These are phyloP conservation scores for Metschnikowia hibisci DNA, from an alignment of 805 yeast genomes.

Conservation along the genomic window DNA sequence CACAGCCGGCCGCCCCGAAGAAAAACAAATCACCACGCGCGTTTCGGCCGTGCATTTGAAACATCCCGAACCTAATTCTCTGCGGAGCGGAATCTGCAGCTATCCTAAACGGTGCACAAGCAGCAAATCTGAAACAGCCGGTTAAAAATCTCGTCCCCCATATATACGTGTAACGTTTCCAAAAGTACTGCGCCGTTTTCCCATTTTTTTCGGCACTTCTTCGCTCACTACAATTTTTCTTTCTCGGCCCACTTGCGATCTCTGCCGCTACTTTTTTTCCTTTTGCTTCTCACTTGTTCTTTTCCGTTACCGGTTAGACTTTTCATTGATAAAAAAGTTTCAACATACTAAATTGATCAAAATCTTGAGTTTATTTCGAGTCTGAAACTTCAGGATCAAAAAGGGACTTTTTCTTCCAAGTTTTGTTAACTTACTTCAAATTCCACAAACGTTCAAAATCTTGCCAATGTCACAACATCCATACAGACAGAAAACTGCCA, in stretches of 20 bases:
- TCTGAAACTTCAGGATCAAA: neutral
- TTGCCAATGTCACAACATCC: constrained; percentile 16
- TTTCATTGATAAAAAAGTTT: too few relatives aligned
- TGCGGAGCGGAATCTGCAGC: constrained; percentile 4
- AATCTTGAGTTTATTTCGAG: too few relatives aligned
- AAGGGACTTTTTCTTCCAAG: neutral
- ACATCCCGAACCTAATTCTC: neutral
- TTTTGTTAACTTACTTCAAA: neutral
- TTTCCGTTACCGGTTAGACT: too few relatives aligned
- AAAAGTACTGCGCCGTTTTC: neutral
- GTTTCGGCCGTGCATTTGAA: constrained; percentile 4
- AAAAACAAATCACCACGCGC: constrained; percentile 1
- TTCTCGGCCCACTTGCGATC: neutral
- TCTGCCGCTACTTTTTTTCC: neutral
- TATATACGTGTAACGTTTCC: neutral
- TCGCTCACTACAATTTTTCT: neutral
- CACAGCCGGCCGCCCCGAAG: neutral
- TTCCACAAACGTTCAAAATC: neutral
- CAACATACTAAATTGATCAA: too few relatives aligned
- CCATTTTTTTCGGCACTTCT: neutral
- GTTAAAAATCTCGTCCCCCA: neutral
- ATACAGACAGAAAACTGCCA: constrained; percentile 19
- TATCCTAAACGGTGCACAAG: neutral
- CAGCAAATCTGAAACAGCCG: constrained; percentile 5
- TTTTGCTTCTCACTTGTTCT: neutral